Base-by-base conservation (phyloP, 306 rosid species). In the Vigna hirtella region DNA sequence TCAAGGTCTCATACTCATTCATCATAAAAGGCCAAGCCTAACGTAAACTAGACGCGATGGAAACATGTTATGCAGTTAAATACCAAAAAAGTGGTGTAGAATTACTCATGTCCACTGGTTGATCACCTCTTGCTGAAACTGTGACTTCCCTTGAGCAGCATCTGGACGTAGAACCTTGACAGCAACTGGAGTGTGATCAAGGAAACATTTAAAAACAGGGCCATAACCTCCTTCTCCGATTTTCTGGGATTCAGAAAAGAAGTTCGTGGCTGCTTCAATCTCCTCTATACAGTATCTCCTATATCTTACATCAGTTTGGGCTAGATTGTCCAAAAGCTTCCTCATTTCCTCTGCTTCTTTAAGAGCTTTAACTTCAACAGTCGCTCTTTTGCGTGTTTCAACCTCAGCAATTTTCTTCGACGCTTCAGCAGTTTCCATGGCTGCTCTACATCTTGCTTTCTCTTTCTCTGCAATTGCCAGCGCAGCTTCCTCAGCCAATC, bases 171-270 rank as follows among this genome's bases (percentile, higher is more conserved):
- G 84, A 83, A 90, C 96, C 90, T 95, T 95, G 58, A 93, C 96
- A 4, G 99, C 99, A 20, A 82, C 99, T 0, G 89, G 82, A 47
- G 99, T 95, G 79, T 93, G 96, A 86, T 95, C 91, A 68, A 95
- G 98, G 57, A 69, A 77, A 72, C 86, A 82, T 77, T 72, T 77
- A 72, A 45, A 88, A 77, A 93, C 99, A 15, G 97, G 99, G 30
- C 99, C 99, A 74, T 95, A 95, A 52, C 97, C 98, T 66, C 99
- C 99, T 85, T 95, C 99, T 58, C 99, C 99, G 22, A 95, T 85
- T 83, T 86, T 95, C 34, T 76, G 93, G 79, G 90, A 86, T 15
- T 42, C 82, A 11, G 79, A 68, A 80, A 95, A 95, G 76, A 18
- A 70, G 22, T 90, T 85, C 6, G 99, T 90, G 43, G 99, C 98